Evolutionary conservation across 768 basidiomycete species (phyloP).

Genomic region (Termitomyces sp.): DNA sequence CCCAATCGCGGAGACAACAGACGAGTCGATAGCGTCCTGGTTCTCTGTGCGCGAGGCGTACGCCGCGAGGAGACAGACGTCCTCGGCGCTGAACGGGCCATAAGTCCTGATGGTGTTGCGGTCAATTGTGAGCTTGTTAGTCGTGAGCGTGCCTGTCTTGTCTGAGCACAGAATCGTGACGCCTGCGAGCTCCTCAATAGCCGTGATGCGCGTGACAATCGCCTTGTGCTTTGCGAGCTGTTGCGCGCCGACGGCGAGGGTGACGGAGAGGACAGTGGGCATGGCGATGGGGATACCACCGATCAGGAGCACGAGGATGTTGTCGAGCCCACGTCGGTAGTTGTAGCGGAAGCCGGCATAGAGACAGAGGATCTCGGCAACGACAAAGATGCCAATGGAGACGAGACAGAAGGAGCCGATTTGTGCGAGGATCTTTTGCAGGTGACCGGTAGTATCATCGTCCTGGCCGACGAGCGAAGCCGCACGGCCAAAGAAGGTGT

Average conservation of each 20-base stretch:
- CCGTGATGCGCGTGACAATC: constrained; percentile 98
- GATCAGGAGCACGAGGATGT: constrained; percentile 97
- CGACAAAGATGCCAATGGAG: constrained; percentile 92
- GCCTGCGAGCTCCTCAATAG: constrained; percentile 97
- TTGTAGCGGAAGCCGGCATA: constrained; percentile 89
- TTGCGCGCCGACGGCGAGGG: constrained; percentile 97
- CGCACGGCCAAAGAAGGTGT: constrained; percentile 99
- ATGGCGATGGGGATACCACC: constrained; percentile 99
- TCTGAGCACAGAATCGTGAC: constrained; percentile 99
- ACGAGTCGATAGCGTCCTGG: constrained; percentile 94
- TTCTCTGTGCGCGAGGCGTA: constrained; percentile 99
- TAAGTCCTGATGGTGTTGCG: constrained; percentile 88
- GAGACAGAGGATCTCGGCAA: constrained; percentile 91
- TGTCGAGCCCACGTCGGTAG: constrained; percentile 94
- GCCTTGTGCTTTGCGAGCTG: constrained; percentile 99
- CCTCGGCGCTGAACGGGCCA: constrained; percentile 82
- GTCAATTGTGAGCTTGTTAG: constrained; percentile 99
- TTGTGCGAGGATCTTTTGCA: constrained; percentile 97
- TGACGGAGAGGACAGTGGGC: constrained; percentile 98
- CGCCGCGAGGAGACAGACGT: constrained; percentile 90
- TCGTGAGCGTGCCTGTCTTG: constrained; percentile 97
- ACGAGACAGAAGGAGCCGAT: constrained; percentile 98
- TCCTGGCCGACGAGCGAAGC: constrained; percentile 97
- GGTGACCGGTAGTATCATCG: constrained; percentile 95
- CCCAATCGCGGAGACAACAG: constrained; percentile 78